Base-by-base conservation (phyloP, 306 rosid genomes). In the Vicia faba region DNA sequence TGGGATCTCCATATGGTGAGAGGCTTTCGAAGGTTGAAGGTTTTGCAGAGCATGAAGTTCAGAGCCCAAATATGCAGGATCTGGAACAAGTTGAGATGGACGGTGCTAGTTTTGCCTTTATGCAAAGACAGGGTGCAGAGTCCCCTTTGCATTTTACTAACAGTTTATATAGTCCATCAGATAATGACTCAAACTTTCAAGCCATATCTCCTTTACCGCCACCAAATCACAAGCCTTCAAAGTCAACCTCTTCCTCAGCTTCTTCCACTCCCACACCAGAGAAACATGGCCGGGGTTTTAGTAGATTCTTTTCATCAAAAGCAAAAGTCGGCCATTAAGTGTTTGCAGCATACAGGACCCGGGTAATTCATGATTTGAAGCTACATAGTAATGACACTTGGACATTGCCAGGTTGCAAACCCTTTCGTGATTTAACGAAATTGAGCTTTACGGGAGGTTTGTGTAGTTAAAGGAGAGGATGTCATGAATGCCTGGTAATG, bases 281-380 rank as follows among this genome's bases (percentile, higher is more conserved):
- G 75, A 95, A 91, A 79, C 89, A 90, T 53, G 59, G 76, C 0
- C 82, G 96, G 28, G 96, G 96, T 39, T 82, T 95, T 38, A 91
- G 97, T 79, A 84, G 99, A 77, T 95, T 95, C 87, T 95, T 95
- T 73, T 95, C 99, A 61, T 76, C 99, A 5, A 95, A 91, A 77
- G 92, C 82, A 38, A 90, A 88, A 83, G 70, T 53, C 20, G 81
- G 89, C 61, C 86, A 82, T 74, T 95, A 82, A 84, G 81, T 79
- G 58, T 59, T 59, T 73, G 81, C 75, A 41, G 68, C 67, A 43
- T 55, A 57, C 74, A 56, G 61, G 64, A 82, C 11, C 70, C n/a
- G 39, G 35, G 33, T 41, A 72, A 54, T 70, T 76, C 75, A 54
- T 64, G 72, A 55, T 55, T 26, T 55, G 61, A 26, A 2, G 13